Evolutionary conservation across 345 rosid species (phyloP).

Genomic region (Arabidopsis arenosa): DNA sequence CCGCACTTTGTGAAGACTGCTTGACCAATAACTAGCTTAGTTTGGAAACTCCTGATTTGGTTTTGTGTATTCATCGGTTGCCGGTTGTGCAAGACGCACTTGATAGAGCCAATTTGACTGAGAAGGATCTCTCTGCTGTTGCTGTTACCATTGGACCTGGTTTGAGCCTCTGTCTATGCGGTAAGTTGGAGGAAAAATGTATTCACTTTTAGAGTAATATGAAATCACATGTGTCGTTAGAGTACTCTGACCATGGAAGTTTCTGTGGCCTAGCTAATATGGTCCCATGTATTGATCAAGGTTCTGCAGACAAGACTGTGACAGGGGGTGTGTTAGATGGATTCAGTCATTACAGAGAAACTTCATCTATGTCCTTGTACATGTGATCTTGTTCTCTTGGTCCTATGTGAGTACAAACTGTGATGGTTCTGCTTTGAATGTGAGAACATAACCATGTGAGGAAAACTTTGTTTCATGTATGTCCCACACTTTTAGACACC

Average conservation of each 20-base stretch:
- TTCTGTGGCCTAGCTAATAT: conserved; percentile 4
- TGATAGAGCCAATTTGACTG: no score
- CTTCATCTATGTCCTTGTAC: not conserved
- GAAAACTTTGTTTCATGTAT: not conserved
- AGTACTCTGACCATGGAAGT: no score
- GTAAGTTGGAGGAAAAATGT: no score
- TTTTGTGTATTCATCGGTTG: not conserved
- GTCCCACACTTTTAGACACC: conserved; percentile 33
- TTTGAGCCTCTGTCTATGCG: no score
- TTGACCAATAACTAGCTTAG: conserved; percentile 26
- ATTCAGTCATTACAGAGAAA: not conserved
- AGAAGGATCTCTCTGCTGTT: no score
- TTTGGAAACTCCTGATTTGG: not conserved
- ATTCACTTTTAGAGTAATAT: no score
- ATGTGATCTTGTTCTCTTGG: conserved; percentile 33
- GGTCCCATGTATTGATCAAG: conserved; percentile 25
- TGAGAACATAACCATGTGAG: conserved; percentile 29
- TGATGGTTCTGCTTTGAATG: conserved; percentile 8
- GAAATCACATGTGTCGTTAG: no score
- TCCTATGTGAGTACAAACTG: not conserved
- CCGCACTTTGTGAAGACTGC: conserved; percentile 65
- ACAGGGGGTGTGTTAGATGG: conserved; percentile 2
- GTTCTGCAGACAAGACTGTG: conserved; percentile 18
- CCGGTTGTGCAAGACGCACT: no score
- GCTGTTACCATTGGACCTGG: no score